Evolutionary conservation across 2,329 filamentous ascomycete genomes (phyloP), one percentile per base, ranked within the genome.

Genomic region (Sporothrix phasma): DNA sequence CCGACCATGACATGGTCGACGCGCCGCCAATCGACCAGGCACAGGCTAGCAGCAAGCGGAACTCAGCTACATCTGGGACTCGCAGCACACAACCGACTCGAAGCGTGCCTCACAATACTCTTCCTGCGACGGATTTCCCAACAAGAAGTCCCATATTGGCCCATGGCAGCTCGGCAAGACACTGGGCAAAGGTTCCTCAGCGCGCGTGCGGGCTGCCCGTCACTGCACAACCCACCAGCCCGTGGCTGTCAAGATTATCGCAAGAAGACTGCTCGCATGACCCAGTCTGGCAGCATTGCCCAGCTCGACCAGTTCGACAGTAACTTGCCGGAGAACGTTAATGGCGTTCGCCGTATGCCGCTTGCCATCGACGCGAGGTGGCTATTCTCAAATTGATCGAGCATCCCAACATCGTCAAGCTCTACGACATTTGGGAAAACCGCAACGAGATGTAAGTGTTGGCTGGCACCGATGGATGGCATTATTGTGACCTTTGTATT

Each of bases 391-490:
- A 97, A 77, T 82, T 97, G 65, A 90, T 97, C 66, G 88, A 96
- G 71, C 94, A 99, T 76, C 90, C 88, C 5, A 94, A 97, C 73
- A 93, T 97, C 70, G 92, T 97, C 75, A 90, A 89, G 69, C 78
- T 99, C 10, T 94, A 93, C 73, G 94, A 99, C 76, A 93, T 99
- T 34, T 99, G 93, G 93, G 94, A 99, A 77, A 97, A 97, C 73
- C 84, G 90, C 24, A 89, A 91, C 64, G 92, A 99, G 75, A 87
- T 99, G 90, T 97, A 80, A 78, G 89, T 77, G 65, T 4, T 7
- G 5, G 24, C 10, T 5, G 11, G 34, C 10, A 37, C 34, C 8
- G 34, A 37, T 15, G 11, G 11, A 13, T 13, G 11, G 34, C 34
- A 11, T 4, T 37, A 13, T 13, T 37, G 34, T 15, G 8, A 15